Base-by-base conservation (phyloP, 2,329 filamentous ascomycete species). In the Hortaea werneckii region DNA sequence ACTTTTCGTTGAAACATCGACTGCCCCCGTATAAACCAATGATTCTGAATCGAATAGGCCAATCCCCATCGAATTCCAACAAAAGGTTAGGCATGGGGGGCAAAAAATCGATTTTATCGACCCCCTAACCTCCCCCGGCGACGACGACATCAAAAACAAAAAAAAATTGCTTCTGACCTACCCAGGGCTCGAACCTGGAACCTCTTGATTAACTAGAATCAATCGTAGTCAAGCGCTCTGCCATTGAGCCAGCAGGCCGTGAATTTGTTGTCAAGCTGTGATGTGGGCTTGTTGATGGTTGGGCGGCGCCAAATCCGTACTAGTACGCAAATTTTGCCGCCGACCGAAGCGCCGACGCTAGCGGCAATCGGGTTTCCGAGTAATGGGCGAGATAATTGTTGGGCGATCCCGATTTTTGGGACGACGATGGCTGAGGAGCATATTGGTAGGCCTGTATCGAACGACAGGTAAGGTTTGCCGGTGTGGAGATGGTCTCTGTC, bases 141-240 rank as follows among this genome's bases (percentile, higher is more conserved):
- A 20, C 20, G 20, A 20, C 32, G n/a, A 35, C 8, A 35, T 9
- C 32, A 35, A 35, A 35, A 35, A 35, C 9, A 35, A 35, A n/a
- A n/a, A 7, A 35, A 4, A 35, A 9, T 9, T n/a, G 20, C 37
- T n/a, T 8, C 10, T 41, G 40, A 41, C 40, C 20, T 29, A 6
- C 6, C 9, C 28, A 41, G 40, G 40, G 8, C 27, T 41, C 40
- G 40, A 41, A 41, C 40, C 40, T 41, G 28, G 9, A 41, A 41
- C 27, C 40, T 41, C 40, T 29, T 41, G 40, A 41, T 41, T 20
- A 20, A 20, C 20, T 2, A 4, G 20, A 20, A 20, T 20, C 20
- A 20, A 20, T 41, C 40, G 40, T 41, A 41, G 40, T 41, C 40
- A 41, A 29, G 20, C 40, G 40, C 40, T 7, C 27, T 41, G 20